Conservation (phyloP, 768 basidiomycete species). For the Suillus americanus region DNA sequence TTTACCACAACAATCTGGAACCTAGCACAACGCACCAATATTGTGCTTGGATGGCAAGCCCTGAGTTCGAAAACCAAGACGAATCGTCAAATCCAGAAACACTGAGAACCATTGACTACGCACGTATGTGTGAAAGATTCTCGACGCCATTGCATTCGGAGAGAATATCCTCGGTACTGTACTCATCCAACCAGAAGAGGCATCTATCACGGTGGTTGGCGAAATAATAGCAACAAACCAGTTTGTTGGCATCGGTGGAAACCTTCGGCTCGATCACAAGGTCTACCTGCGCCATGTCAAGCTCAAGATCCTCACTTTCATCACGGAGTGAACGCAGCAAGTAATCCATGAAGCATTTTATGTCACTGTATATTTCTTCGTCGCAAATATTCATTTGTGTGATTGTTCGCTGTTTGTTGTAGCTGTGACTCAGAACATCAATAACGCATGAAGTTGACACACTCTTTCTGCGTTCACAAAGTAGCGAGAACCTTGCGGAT, state of each 20-base stretch:
- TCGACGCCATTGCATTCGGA: constrained; percentile 20
- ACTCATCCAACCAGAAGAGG: constrained; percentile 55
- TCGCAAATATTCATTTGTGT: constrained; percentile 58
- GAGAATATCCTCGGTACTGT: constrained; percentile 34
- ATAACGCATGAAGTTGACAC: neutral
- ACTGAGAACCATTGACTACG: neutral
- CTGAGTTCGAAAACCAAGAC: constrained; percentile 17
- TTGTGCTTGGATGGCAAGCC: constrained; percentile 34
- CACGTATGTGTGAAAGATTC: constrained; percentile 27
- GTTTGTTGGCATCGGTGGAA: constrained; percentile 9
- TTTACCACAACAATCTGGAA: neutral
- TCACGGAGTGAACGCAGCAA: constrained; percentile 21
- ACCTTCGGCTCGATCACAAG: constrained; percentile 45
- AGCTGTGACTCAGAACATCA: neutral
- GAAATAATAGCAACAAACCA: constrained; percentile 47
- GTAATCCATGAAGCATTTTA: constrained; percentile 33
- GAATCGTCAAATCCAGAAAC: neutral
- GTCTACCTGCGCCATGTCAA: constrained; percentile 30
- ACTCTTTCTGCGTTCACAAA: neutral
- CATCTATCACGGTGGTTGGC: constrained; percentile 44
- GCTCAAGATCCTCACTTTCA: constrained; percentile 20
- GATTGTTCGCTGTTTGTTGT: constrained; percentile 40
- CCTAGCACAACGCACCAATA: constrained; percentile 30
- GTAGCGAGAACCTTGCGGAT: constrained; percentile 9
- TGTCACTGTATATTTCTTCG: constrained; percentile 24